A percentile compares a stretch with the other conserved stretches of the same genome.
Conservation (phyloP, 257 asterid genomes). For the Solanum clarkiae region DNA sequence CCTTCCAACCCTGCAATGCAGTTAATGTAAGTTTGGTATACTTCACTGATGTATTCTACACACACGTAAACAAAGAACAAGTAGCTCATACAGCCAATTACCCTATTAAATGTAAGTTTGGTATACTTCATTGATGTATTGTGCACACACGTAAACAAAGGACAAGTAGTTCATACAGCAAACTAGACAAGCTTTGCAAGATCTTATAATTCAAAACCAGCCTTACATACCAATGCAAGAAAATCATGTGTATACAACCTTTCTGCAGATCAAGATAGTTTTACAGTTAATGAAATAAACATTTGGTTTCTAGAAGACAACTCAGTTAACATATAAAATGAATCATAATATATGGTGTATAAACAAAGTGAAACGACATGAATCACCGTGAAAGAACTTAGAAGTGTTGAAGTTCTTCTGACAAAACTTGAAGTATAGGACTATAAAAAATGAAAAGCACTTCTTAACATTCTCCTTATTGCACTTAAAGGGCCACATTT, state of each 20-base stretch:
- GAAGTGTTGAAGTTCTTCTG: not conserved
- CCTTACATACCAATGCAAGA: not conserved
- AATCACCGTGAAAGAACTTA: not conserved
- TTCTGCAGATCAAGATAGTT: not conserved
- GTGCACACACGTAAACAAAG: not conserved
- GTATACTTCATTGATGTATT: not conserved
- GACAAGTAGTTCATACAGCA: not conserved
- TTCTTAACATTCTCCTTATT: not conserved
- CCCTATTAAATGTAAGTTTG: not conserved
- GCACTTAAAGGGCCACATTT: not conserved
- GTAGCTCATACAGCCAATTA: not conserved
- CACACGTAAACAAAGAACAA: too few species aligned
- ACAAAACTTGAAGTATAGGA: not conserved
- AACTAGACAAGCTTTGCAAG: not conserved
- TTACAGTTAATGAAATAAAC: not conserved
- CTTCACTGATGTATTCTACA: too few species aligned
- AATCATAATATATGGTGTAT: not conserved
- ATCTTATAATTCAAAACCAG: not conserved
- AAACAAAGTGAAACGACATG: not conserved
- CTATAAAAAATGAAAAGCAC: not conserved
- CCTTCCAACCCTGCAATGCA: conserved; percentile 45
- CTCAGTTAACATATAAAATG: not conserved
- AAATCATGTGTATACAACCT: not conserved
- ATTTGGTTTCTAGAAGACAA: not conserved
- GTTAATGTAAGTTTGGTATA: not conserved